Base-by-base conservation (phyloP, 2,329 filamentous ascomycete species). In the Penicillium sp. region DNA sequence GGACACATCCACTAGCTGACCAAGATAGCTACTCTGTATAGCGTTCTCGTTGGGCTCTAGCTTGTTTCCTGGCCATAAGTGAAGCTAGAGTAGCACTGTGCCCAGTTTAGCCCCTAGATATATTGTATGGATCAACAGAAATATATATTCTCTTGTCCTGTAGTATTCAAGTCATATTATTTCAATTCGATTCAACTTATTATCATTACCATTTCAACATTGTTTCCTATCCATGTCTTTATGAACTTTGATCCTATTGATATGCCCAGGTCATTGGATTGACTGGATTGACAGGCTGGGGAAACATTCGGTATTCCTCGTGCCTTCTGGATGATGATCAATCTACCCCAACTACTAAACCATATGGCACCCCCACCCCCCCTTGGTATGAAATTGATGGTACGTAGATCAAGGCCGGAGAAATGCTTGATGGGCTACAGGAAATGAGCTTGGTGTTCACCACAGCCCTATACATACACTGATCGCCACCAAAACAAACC, bases 341-440 rank as follows among this genome's bases (percentile, higher is more conserved):
- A 50, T 19, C 33, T 22, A 55, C 33, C 33, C 33, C 35, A 54
- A 40, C 5, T n/a, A 50, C n/a, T 43, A 17, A 12, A 28, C 19
- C 17, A 17, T 37, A 43, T 35, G 28, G 28, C 12, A 50, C 50
- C 62, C n/a, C n/a, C n/a, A n/a, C n/a, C n/a, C n/a, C n/a, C n/a
- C 62, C 61, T 65, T 65, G 62, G 58, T 62, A 64, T 64, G 58
- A 25, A 25, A 33, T 52, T 41, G 5, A 37, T 30, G 9, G 5
- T 16, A 25, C 14, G 16, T 16, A 35, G 19, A 38, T 6, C 22
- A 47, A 31, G 43, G 33, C 37, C 8, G 26, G 11, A 56, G 50
- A 57, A 60, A 62, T 59, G 46, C 49, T 53, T 37, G 30, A 47
- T 41, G 26, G 31, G 40, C 17, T 40, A 19, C 19, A 36, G 48